phyloP scores from a whole-genome alignment of 139 green algal genomes.

The Limnomonas spitsbergensis region DNA sequence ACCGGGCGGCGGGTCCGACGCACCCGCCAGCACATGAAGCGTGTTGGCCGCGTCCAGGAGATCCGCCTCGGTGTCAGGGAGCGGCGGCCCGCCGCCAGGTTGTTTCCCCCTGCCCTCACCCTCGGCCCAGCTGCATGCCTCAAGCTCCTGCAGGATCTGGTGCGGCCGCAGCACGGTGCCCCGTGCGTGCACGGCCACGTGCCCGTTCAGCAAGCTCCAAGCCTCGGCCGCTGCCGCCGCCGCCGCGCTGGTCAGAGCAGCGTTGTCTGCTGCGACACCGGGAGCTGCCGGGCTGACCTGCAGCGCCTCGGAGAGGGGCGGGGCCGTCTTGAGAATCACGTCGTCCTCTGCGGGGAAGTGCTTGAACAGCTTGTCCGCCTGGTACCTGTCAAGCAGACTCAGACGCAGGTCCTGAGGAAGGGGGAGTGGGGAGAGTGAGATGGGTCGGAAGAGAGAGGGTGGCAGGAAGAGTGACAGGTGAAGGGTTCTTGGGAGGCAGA shows the following conservation, averaged over 20 bases:
- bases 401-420: slow-evolving; percentile 16
- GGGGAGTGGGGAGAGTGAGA: background rate
- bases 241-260: background rate
- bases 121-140: too few species aligned
- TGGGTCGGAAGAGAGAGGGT: background rate
- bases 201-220: too few species aligned
- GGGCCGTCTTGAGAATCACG: background rate
- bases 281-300: background rate
- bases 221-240: background rate
- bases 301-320: background rate
- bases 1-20: too few species aligned
- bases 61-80: background rate
- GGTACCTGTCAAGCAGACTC: slow-evolving; percentile 16
- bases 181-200: too few species aligned
- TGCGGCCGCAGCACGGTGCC: too few species aligned
- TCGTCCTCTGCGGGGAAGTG: background rate
- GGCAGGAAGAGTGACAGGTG: background rate
- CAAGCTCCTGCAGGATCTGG: too few species aligned
- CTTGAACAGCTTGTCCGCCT: slow-evolving; percentile 13
- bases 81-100: too few species aligned
- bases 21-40: background rate
- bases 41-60: background rate
- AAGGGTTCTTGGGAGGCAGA: too few species aligned
- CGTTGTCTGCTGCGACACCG: background rate
- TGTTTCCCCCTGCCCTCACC: too few species aligned